phyloP scores from a whole-genome alignment of 2,329 filamentous ascomycete species.

The Dothiorella sarmentorum region DNA sequence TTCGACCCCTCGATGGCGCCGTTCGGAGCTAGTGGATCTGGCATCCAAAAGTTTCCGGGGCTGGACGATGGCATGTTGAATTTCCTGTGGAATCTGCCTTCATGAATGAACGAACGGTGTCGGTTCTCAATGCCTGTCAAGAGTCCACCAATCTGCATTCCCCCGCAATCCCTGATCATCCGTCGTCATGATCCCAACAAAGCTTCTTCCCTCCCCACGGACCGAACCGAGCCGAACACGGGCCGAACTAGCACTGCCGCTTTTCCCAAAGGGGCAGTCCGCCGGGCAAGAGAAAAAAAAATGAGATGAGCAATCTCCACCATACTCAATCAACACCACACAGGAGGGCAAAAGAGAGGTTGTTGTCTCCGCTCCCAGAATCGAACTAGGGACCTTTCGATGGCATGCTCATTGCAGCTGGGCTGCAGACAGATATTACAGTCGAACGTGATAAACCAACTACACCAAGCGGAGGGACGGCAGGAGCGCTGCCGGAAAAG shows the following conservation, averaged over 20 bases:
- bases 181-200: no score
- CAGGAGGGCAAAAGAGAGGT: neutral
- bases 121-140: no score
- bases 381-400: constrained; percentile 13
- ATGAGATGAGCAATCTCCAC: no score
- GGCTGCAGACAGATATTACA: constrained; percentile 7
- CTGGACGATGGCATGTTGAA: constrained; percentile 38
- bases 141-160: no score
- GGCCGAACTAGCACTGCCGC: neutral
- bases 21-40: constrained; percentile 30
- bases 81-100: constrained; percentile 39
- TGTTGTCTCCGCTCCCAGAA: constrained; percentile 5
- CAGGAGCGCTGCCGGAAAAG: neutral
- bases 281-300: neutral
- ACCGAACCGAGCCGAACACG: neutral
- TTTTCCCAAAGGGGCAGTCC: neutral
- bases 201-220: no score
- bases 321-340: no score
- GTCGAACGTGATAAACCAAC: constrained; percentile 12
- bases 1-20: constrained; percentile 40
- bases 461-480: neutral
- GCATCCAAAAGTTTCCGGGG: constrained; percentile 34
- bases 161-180: no score
- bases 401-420: no score
- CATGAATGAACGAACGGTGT: no score